These are phyloP conservation scores for Dalbergia oliveri DNA, from an alignment of 306 rosid genomes.

Conservation along the genomic window DNA sequence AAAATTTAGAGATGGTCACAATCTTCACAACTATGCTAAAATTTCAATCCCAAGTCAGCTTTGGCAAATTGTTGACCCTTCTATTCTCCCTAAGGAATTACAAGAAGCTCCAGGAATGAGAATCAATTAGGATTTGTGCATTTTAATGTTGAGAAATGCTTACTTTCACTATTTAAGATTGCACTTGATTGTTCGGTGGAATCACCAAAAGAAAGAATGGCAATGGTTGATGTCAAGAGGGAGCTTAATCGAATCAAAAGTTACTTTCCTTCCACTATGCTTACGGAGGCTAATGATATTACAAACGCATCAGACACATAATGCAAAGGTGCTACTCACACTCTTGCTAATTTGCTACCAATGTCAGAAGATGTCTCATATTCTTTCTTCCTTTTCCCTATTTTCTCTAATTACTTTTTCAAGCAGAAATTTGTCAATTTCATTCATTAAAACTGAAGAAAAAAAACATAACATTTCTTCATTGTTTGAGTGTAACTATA, in stretches of 20 bases:
- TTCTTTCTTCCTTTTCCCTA: no score
- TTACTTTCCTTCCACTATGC: not conserved
- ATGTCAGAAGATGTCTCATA: no score
- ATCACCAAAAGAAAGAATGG: conserved; percentile 47
- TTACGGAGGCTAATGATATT: not conserved
- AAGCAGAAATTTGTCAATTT: no score
- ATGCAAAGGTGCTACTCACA: not conserved
- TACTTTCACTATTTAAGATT: conserved; percentile 39
- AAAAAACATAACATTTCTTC: no score
- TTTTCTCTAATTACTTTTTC: no score
- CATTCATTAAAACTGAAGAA: no score
- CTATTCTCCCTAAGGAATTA: not conserved
- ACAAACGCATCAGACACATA: not conserved
- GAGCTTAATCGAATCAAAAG: conserved; percentile 34
- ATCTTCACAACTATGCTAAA: conserved; percentile 43
- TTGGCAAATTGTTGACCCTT: conserved; percentile 25
- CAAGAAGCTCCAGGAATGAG: not conserved
- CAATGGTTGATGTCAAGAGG: conserved; percentile 28
- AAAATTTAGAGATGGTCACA: conserved; percentile 44
- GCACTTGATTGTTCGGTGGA: conserved; percentile 46
- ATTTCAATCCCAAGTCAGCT: conserved; percentile 34
- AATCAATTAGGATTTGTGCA: not conserved
- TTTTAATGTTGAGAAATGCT: conserved; percentile 14
- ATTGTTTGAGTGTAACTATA: no score
- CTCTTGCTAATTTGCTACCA: not conserved